These are phyloP conservation scores for Populus alba DNA, from an alignment of 345 rosid species.

Conservation along the genomic window DNA sequence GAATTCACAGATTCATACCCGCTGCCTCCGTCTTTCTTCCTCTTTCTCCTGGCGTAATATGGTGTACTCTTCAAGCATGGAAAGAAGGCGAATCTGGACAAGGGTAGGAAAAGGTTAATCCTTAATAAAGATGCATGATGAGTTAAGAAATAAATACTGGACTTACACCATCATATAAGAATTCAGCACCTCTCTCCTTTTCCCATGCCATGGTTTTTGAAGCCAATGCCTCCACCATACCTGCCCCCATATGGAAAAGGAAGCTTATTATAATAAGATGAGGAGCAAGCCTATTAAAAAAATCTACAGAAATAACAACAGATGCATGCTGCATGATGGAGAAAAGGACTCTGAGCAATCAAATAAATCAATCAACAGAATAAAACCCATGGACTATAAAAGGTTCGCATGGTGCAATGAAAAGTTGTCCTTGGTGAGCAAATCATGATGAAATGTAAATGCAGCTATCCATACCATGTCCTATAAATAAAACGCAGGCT, in stretches of 20 bases:
- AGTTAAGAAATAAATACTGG: not conserved
- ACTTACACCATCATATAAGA: slow-evolving; percentile 92
- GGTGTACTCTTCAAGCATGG: slow-evolving; percentile 87
- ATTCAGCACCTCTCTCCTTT: slow-evolving; percentile 69
- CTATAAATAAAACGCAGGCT: not conserved
- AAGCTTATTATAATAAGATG: not conserved
- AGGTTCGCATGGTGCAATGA: not conserved
- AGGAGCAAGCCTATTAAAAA: not conserved
- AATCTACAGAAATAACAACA: not conserved
- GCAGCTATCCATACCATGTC: not conserved
- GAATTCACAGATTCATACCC: slow-evolving; percentile 43
- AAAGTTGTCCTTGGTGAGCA: not conserved
- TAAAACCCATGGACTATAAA: not conserved
- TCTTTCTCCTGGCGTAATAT: slow-evolving; percentile 85
- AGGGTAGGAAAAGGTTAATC: slow-evolving; percentile 8
- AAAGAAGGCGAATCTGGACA: slow-evolving; percentile 70
- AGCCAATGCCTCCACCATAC: slow-evolving; percentile 83
- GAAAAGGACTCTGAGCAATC: not conserved
- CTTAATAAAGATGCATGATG: not conserved
- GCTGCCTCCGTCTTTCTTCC: slow-evolving; percentile 81
- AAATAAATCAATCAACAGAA: not conserved
- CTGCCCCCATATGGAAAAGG: slow-evolving; percentile 32
- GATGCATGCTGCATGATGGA: not conserved
- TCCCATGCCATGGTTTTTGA: slow-evolving; percentile 89
- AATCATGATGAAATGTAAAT: not conserved